Evolutionary conservation across 2,329 filamentous ascomycete species (phyloP).

Genomic region (Cercospora brassicicola): DNA sequence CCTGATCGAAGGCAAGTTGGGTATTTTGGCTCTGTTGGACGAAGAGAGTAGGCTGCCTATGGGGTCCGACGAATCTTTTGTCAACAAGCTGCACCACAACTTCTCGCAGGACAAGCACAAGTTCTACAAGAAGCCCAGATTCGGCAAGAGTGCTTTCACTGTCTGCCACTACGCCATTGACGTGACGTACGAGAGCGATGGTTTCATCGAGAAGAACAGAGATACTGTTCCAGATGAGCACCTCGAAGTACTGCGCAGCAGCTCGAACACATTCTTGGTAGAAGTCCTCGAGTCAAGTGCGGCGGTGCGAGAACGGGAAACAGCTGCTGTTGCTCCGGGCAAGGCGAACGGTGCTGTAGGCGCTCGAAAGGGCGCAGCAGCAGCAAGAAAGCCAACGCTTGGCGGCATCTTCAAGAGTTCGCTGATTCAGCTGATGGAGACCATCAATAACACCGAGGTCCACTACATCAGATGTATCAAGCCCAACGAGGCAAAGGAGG

Average conservation of each 20-base stretch:
- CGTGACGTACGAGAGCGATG: constrained; percentile 97
- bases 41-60: constrained; percentile 96
- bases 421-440: constrained; percentile 94
- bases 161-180: constrained; percentile 98
- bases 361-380: constrained; percentile 84
- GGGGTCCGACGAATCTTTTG: constrained; percentile 96
- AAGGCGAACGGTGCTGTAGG: constrained; percentile 72
- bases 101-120: constrained; percentile 87
- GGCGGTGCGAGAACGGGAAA: constrained; percentile 86
- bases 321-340: constrained; percentile 55
- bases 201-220: constrained; percentile 99
- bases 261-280: constrained; percentile 79
- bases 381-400: constrained; percentile 93
- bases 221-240: constrained; percentile 98
- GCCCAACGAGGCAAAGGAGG: constrained; percentile 92
- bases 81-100: constrained; percentile 93
- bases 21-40: constrained; percentile 86
- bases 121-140: constrained; percentile 98
- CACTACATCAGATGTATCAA: constrained; percentile 99
- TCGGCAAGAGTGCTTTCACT: constrained; percentile 95
- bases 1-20: constrained; percentile 93
- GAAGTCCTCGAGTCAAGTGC: constrained; percentile 83
- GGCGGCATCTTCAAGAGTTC: constrained; percentile 99
- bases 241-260: constrained; percentile 84
- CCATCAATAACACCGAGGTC: constrained; percentile 96